phyloP scores from a whole-genome alignment of 108 stramenopile species.

The Cyclotella baltica region DNA sequence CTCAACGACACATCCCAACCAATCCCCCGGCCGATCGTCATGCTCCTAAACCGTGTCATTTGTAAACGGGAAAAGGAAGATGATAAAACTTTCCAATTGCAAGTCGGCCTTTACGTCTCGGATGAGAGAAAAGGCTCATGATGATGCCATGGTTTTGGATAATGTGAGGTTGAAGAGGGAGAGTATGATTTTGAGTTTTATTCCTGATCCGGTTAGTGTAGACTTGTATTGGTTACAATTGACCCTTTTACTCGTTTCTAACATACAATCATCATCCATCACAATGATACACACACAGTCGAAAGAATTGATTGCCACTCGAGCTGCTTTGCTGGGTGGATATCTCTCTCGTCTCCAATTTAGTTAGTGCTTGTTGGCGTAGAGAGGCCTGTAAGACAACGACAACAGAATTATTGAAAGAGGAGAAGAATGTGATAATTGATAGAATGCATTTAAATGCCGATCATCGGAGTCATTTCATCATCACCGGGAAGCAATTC shows the following conservation, averaged over 20 bases:
- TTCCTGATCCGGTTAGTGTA: not conserved
- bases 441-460: slow-evolving; percentile 86
- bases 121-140: not conserved
- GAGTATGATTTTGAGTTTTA: not conserved
- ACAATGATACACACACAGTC: no score
- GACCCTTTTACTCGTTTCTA: not conserved
- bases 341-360: slow-evolving; percentile 58
- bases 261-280: no score
- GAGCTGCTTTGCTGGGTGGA: slow-evolving; percentile 70
- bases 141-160: not conserved
- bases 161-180: not conserved
- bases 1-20: not conserved
- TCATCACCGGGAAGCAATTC: slow-evolving; percentile 51
- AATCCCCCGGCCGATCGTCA: not conserved
- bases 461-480: slow-evolving; percentile 61
- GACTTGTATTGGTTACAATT: not conserved
- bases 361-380: slow-evolving; percentile 71
- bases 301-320: slow-evolving; percentile 41
- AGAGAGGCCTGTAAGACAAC: slow-evolving; percentile 72
- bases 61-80: not conserved
- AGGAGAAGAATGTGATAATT: slow-evolving; percentile 64
- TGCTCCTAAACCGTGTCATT: not conserved
- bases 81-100: not conserved
- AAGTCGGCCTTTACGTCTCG: not conserved
- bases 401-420: slow-evolving; percentile 43